Base-by-base conservation (phyloP, 768 basidiomycete species). In the Lyophyllum semitale region DNA sequence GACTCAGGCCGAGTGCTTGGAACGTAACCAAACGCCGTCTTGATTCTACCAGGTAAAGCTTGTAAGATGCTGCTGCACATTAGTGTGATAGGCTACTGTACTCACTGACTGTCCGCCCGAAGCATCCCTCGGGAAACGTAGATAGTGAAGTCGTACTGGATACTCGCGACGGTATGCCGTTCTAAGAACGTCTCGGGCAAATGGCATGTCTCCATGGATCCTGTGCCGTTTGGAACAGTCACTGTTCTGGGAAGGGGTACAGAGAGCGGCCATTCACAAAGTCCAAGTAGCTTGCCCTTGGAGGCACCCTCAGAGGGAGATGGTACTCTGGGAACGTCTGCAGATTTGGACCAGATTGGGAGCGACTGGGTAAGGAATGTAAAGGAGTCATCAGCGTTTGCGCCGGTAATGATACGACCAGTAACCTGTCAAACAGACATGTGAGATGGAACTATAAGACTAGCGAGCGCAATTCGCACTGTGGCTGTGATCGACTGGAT, bases 121-220 rank as follows among this genome's bases (percentile, higher is more conserved):
- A 83, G 73, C 61, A 75, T 79, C 9, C 80, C 80, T 46, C 80
- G 67, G 23, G 75, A 78, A 47, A 83, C 69, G 23, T 68, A 63
- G 50, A 82, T 69, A 4, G 73, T 72, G 22, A 83, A 69, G 58
- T 83, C 80, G 55, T 83, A 83, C 59, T 81, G 77, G 29, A 83
- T 71, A 60, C 78, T 81, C 18, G 76, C 79, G 52, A 65, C 62
- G 8, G 76, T 78, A 48, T 76, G 75, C 1, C 79, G 77, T 62
- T 83, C 81, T 52, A 80, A 64, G 59, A 83, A 82, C 0, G 81
- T 81, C 62, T 83, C 81, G 4, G 81, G 81, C 25, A 82, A 71
- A 41, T 72, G 69, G 63, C 68, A 81, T 15, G 69, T 64, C 30
- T 74, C 70, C 54, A 67, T 61, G 11, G 73, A 75, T 23, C 76